phyloP scores from a whole-genome alignment of 1,284 basidiomycete species.

The Sanghuangporus sanghuang region DNA sequence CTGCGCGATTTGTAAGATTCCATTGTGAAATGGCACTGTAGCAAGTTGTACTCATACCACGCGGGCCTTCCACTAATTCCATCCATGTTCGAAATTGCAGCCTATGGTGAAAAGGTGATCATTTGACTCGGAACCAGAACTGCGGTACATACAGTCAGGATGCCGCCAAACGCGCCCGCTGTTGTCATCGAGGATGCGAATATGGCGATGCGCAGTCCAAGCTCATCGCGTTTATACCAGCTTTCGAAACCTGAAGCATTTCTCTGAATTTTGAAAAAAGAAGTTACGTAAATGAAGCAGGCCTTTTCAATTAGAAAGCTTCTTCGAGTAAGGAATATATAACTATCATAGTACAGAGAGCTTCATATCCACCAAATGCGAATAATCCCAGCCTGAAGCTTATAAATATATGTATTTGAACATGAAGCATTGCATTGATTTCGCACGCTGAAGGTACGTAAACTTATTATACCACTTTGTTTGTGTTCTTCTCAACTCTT shows the following conservation, averaged over 20 bases:
- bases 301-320: too few relatives aligned
- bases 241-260: not conserved
- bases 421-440: too few relatives aligned
- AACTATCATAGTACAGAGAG: too few relatives aligned
- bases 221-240: constrained; percentile 68
- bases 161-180: constrained; percentile 65
- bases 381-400: too few relatives aligned
- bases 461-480: too few relatives aligned
- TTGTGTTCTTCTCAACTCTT: too few relatives aligned
- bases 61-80: constrained; percentile 58
- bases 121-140: not conserved
- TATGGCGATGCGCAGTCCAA: constrained; percentile 57
- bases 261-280: too few relatives aligned
- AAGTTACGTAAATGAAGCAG: too few relatives aligned
- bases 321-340: too few relatives aligned
- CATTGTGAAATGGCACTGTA: not conserved
- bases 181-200: constrained; percentile 72
- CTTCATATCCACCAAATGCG: too few relatives aligned
- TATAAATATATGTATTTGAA: too few relatives aligned
- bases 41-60: constrained; percentile 30
- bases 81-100: constrained; percentile 62
- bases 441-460: too few relatives aligned
- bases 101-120: constrained; percentile 33
- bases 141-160: constrained; percentile 48
- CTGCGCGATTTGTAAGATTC: constrained; percentile 34